A percentile compares a stretch with the other conserved stretches of the same genome.
Conservation (phyloP, 177 flowering plant genomes). For the Vitis hybrid region DNA sequence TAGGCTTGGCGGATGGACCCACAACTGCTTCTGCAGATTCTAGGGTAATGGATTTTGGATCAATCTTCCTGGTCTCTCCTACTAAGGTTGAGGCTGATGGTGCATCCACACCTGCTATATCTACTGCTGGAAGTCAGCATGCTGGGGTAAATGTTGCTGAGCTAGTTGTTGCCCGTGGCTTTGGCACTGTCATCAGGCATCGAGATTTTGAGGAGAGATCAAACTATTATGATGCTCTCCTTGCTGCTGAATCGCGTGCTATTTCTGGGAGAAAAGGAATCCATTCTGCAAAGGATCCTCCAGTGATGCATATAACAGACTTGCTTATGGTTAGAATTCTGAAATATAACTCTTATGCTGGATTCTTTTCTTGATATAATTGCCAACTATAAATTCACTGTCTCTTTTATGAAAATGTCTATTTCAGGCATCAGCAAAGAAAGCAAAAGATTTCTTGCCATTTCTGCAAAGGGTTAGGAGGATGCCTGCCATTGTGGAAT, state of each 20-base stretch:
- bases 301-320: conserved; percentile 80
- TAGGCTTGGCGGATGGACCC: conserved; percentile 59
- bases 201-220: conserved; percentile 97
- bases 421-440: conserved; percentile 73
- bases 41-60: conserved; percentile 96
- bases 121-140: conserved; percentile 44
- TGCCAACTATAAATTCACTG: background rate
- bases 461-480: conserved; percentile 78
- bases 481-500: conserved; percentile 87
- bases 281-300: conserved; percentile 83
- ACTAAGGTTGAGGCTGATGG: conserved; percentile 63
- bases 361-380: background rate
- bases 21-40: conserved; percentile 50
- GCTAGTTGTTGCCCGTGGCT: conserved; percentile 77
- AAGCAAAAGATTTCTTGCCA: conserved; percentile 87
- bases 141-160: conserved; percentile 76
- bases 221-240: conserved; percentile 83
- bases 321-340: conserved; percentile 54
- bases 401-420: background rate
- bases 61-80: conserved; percentile 69
- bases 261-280: conserved; percentile 75
- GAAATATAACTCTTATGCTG: background rate
- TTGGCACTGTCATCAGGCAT: conserved; percentile 83
- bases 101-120: conserved; percentile 31
- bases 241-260: conserved; percentile 91